Base-by-base conservation (phyloP, 73 alveolate species). In the Paramecium pentaurelia region DNA sequence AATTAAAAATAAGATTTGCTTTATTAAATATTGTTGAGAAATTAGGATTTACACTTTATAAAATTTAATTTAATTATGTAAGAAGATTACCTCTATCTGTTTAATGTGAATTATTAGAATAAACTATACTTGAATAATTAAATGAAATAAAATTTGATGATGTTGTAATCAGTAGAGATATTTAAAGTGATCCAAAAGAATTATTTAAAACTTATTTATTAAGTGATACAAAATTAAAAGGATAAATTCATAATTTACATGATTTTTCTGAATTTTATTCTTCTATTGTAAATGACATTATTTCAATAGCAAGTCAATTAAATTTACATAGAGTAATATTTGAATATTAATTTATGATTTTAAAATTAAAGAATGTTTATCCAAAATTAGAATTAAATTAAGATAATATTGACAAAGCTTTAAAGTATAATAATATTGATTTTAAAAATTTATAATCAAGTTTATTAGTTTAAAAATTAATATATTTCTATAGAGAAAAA, bases 211-310 rank as follows among this genome's bases (percentile, higher is more conserved):
- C 87, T 4, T 73, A 73, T 73, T 38, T 73, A 36, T 73, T 73
- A n/a, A 73, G 87, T 73, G 87, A 73, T 38, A 73, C 54, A 16
- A 73, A 73, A 40, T 18, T 73, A 9, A 73, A 40, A 38, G 87
- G 87, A 34, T 73, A 73, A 73, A 36, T 73, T 30, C 37, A 73
- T 8, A 40, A 32, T 30, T 38, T 73, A 73, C 37, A 34, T 14
- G 37, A 37, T 37, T 73, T 36, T 20, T 37, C 60, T 14, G 60
- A 32, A 73, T 73, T 73, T 37, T 73, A 37, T 16, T 37, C 36
- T 14, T 14, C 25, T n/a, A 73, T 22, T 8, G 60, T 73, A 12
- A 37, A 73, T 11, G 87, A 73, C 40, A 37, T 73, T 12, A 73
- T 73, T 36, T 73, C 87, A 14, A 38, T 37, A 4, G 58, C 60